Evolutionary conservation across 257 asterid genomes (phyloP).

Genomic region (Solanum pimpinellifolium): DNA sequence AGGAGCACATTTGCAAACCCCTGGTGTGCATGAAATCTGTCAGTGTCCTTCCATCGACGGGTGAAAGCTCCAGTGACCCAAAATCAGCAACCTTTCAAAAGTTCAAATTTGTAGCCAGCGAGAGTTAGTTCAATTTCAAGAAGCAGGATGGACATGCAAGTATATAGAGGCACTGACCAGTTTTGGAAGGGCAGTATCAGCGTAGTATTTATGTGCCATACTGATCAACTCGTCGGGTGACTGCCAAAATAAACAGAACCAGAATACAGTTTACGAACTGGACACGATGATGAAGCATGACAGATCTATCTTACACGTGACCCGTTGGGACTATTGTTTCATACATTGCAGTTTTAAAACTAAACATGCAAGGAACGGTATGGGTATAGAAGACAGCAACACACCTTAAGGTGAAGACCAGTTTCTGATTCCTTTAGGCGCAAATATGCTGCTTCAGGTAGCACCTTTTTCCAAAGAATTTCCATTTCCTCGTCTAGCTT

Average conservation of each 20-base stretch:
- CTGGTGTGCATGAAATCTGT: slow-evolving; percentile 99
- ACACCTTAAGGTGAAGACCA: slow-evolving; percentile 86
- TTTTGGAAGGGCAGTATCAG: slow-evolving; percentile 88
- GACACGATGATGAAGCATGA: neutral
- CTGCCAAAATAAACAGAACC: slow-evolving; percentile 36
- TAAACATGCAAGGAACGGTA: slow-evolving; percentile 2
- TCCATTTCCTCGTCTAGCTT: slow-evolving; percentile 42
- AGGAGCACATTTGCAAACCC: slow-evolving; percentile 84
- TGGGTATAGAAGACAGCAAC: neutral
- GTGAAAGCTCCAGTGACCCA: slow-evolving; percentile 98
- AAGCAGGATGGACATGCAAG: neutral
- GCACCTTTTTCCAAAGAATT: slow-evolving; percentile 42
- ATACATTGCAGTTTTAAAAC: neutral
- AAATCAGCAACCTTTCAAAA: slow-evolving; percentile 72
- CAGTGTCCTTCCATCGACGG: slow-evolving; percentile 94
- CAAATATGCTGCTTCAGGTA: slow-evolving; percentile 53
- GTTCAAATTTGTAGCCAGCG: neutral
- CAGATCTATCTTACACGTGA: neutral
- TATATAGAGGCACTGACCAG: slow-evolving; percentile 42
- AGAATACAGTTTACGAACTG: neutral
- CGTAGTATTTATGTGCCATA: slow-evolving; percentile 73
- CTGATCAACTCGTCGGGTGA: slow-evolving; percentile 69
- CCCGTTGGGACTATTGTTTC: neutral
- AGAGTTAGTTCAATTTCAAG: slow-evolving; percentile 1
- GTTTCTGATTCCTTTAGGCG: slow-evolving; percentile 72